A percentile compares a stretch with the other conserved stretches of the same genome.
Conservation (phyloP, 495 filamentous ascomycete species). For the Neohortaea acidophila region DNA sequence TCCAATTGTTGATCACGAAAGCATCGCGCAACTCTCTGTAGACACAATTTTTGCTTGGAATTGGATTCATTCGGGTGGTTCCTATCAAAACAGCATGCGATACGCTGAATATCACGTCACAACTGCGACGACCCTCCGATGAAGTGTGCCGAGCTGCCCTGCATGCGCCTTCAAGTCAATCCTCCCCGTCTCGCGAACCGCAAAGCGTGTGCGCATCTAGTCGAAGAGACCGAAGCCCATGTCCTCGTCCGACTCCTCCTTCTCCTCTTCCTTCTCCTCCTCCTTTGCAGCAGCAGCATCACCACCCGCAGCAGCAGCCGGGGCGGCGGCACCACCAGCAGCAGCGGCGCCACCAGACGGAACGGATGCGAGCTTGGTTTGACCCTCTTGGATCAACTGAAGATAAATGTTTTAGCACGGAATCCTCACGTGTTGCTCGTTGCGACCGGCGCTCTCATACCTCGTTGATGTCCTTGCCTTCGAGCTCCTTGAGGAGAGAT, state of each 20-base stretch:
- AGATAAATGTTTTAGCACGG: slow-evolving; percentile 2
- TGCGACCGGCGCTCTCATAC: slow-evolving; percentile 31
- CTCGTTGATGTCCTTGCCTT: slow-evolving; percentile 95
- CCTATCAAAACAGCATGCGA: too few relatives aligned
- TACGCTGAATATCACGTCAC: too few relatives aligned
- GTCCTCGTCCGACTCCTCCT: slow-evolving; percentile 96
- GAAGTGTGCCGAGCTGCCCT: too few relatives aligned
- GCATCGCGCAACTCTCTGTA: too few relatives aligned
- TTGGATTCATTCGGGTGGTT: too few relatives aligned
- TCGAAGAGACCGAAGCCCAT: slow-evolving; percentile 98
- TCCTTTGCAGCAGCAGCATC: slow-evolving; percentile 56
- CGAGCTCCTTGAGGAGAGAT: slow-evolving; percentile 74
- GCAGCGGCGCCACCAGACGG: slow-evolving; percentile 63
- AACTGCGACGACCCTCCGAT: too few relatives aligned
- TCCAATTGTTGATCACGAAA: too few relatives aligned
- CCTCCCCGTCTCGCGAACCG: too few relatives aligned
- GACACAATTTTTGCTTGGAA: too few relatives aligned
- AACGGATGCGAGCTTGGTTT: slow-evolving; percentile 90
- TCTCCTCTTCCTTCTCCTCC: slow-evolving; percentile 56
- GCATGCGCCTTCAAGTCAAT: too few relatives aligned
- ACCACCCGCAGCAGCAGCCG: slow-evolving; percentile 50
- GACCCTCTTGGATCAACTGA: slow-evolving; percentile 84
- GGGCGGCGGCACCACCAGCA: slow-evolving; percentile 48
- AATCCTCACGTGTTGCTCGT: not conserved
- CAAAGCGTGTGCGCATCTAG: too few relatives aligned